These are phyloP conservation scores for Cucumis hystrix DNA, from an alignment of 306 rosid genomes.

Conservation along the genomic window DNA sequence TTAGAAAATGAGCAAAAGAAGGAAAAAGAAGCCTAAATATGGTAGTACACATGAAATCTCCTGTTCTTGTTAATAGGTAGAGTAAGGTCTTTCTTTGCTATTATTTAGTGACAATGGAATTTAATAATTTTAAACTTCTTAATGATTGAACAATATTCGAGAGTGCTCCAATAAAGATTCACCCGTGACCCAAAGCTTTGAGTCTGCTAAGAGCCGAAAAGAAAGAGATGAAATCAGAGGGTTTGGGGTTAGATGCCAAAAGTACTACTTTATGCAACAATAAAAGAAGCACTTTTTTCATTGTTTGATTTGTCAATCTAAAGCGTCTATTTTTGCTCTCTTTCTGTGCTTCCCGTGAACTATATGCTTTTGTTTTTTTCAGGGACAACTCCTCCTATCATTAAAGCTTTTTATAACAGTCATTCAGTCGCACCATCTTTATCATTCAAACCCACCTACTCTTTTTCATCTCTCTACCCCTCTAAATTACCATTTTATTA, in stretches of 20 bases:
- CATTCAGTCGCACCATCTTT: not conserved
- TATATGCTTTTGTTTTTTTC: not conserved
- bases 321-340: not conserved
- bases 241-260: not conserved
- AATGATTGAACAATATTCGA: not conserved
- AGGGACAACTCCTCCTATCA: not conserved
- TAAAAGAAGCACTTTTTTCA: not conserved
- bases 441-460: not conserved
- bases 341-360: constrained; percentile 8
- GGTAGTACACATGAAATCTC: not conserved
- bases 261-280: not conserved
- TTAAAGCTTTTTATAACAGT: not conserved
- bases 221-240: not conserved
- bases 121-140: not conserved
- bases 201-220: not conserved
- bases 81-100: too few relatives aligned
- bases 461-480: too few relatives aligned
- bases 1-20: not conserved
- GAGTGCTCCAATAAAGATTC: not conserved
- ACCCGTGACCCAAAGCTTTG: not conserved
- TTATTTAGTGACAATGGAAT: too few relatives aligned
- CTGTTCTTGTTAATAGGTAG: not conserved
- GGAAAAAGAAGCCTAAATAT: not conserved
- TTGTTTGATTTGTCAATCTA: not conserved
- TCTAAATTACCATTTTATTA: too few relatives aligned